Base-by-base conservation (phyloP, 495 filamentous ascomycete species). In the Trichoderma gamsii region DNA sequence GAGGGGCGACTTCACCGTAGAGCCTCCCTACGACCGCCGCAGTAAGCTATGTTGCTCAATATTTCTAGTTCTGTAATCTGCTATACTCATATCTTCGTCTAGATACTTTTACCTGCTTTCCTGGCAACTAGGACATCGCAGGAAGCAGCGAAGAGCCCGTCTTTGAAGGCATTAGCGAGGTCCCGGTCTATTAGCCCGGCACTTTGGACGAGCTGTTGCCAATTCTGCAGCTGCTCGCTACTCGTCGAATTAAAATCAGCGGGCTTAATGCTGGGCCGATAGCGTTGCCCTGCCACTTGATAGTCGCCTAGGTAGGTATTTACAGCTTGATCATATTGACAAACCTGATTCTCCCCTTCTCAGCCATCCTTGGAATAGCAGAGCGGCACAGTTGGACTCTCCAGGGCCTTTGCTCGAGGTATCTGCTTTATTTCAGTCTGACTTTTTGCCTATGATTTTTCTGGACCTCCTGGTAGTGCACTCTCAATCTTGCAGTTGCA, bases 401-500 rank as follows among this genome's bases (percentile, higher is more conserved):
- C 25, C 27, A 32, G 1, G 4, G 9, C 56, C 23, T 12, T 32
- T 32, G 16, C 29, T 61, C 11, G 56, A 18, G 4, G 56, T 11
- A 7, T 23, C n/a, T 52, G 1, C 18, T 16, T 32, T 32, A 13
- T 25, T 16, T 32, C 29, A 0, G 27, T 4, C 35, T 61, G 29
- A 11, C 27, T 21, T 29, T 49, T 29, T 49, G 21, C n/a, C 56
- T 29, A 27, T 61, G 35, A 9, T 32, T 61, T 43, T 49, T 63
- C 41, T 63, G 27, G 61, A 52, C 18, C 49, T 52, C 1, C n/a
- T 9, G 15, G 38, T 3, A 43, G 29, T 64, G 63, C 18, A 21
- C 15, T 25, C 3, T 43, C n/a, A 5, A 41, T n/a, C 13, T 15
- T 16, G 64, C 66, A 16, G 52, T 16, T 27, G 76, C 70, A 68